Base-by-base conservation (phyloP, 441 rosid genomes). In the Biscutella laevigata region DNA sequence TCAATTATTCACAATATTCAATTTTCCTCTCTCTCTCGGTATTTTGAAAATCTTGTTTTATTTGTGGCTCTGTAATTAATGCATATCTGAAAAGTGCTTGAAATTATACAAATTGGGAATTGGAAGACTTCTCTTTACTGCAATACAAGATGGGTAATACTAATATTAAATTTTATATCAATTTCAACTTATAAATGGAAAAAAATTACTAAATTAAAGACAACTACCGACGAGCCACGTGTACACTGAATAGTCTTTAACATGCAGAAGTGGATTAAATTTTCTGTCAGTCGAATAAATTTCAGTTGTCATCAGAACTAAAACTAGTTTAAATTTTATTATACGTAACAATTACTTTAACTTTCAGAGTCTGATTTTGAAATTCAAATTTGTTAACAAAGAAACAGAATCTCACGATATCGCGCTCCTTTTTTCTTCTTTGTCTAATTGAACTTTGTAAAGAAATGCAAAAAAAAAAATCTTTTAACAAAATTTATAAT, bases 261-360 rank as follows among this genome's bases (percentile, higher is more conserved):
- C 56, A 58, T 66, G 53, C 64, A 57, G 4, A 5, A 41, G 36
- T n/a, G n/a, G 6, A 28, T 40, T 66, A 19, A 65, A 38, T 46
- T 59, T 53, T 53, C 8, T 66, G 71, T 66, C 71, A 59, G 66
- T 53, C 62, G 61, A 59, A 59, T 66, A 59, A 66, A 66, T 66
- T 66, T 66, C 61, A 53, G n/a, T 47, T 45, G 71, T 52, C 62
- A 59, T 35, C 61, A 21, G 57, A 59, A 17, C 8, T 59, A 45
- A 52, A 50, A 59, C n/a, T 10, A 44, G 38, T 29, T 58, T 28
- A 59, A 66, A 45, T 38, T 37, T 24, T 36, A 35, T 33, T n/a
- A 50, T 52, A 22, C 36, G 24, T 37, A 37, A 51, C 27, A 4
- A 30, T 59, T 19, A 59, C 61, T 59, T 52, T 59, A 44, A 41